Percentiles rank a stretch among this genome's conserved stretches.
Evolutionary conservation across 192 early-diverging fungal genomes (phyloP).

Genomic region (Podila epigama): DNA sequence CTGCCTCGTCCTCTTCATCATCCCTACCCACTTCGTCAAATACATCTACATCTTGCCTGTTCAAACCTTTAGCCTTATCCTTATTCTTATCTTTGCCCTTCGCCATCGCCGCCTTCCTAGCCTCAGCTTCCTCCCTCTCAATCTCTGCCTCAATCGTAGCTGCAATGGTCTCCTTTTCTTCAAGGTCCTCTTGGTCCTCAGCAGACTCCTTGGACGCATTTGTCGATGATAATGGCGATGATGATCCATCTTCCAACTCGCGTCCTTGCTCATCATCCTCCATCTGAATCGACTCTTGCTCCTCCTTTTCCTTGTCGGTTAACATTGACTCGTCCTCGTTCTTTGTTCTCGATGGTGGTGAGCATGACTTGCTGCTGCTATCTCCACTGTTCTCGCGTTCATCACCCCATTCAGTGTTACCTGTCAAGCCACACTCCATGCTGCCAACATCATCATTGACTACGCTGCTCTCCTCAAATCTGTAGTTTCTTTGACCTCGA

Average conservation of each 20-base stretch:
- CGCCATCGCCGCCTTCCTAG: not conserved
- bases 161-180: constrained; percentile 5
- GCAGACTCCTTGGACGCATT: not conserved
- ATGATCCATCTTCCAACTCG: constrained; percentile 3
- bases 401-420: too few species aligned
- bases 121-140: constrained; percentile 2
- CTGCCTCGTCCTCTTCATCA: not conserved
- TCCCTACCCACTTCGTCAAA: not conserved
- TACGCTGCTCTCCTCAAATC: not conserved
- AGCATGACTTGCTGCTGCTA: not conserved
- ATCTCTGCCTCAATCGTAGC: not conserved
- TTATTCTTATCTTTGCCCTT: not conserved
- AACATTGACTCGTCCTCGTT: not conserved
- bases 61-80: not conserved
- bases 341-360: not conserved
- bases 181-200: not conserved
- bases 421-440: too few species aligned
- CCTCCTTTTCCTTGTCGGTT: not conserved
- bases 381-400: not conserved
- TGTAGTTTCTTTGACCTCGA: constrained; percentile 1
- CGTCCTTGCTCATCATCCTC: constrained; percentile 27
- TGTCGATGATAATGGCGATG: not conserved
- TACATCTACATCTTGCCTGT: not conserved
- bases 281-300: constrained; percentile 16
- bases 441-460: too few species aligned